Evolutionary conservation across 225 moss, liverwort and hornwort genomes (phyloP).

Genomic region (Marchantia paleacea): DNA sequence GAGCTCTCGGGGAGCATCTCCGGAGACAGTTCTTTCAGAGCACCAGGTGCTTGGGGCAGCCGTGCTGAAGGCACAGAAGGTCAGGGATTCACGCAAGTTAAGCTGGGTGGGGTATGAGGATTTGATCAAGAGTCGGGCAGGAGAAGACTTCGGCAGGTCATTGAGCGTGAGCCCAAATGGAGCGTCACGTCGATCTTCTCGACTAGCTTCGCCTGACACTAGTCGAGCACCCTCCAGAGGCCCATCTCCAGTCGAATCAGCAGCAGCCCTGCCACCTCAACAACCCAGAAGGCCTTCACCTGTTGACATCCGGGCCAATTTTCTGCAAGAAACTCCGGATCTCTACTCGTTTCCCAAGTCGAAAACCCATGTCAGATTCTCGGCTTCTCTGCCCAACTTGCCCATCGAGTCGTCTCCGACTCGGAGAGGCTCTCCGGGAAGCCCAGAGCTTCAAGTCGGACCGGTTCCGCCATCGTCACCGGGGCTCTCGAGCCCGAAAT

Average conservation of each 20-base stretch:
- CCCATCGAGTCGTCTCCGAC: slow-evolving; percentile 28
- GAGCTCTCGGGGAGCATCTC: slow-evolving; percentile 37
- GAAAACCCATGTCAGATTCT: slow-evolving; percentile 39
- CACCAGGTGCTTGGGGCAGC: slow-evolving; percentile 27
- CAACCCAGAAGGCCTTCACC: slow-evolving; percentile 8
- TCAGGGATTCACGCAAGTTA: slow-evolving; percentile 38
- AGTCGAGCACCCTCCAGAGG: slow-evolving; percentile 32
- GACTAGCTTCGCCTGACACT: slow-evolving; percentile 27
- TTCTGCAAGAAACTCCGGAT: slow-evolving; percentile 33
- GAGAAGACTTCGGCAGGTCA: slow-evolving; percentile 31
- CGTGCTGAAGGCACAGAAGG: slow-evolving; percentile 26
- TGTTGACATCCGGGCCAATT: slow-evolving; percentile 18
- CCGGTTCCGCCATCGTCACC: slow-evolving; percentile 7
- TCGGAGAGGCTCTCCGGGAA: slow-evolving; percentile 18
- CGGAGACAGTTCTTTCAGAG: slow-evolving; percentile 28
- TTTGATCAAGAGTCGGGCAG: slow-evolving; percentile 27
- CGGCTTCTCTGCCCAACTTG: slow-evolving; percentile 34
- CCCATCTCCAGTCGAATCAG: slow-evolving; percentile 27
- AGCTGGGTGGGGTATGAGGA: slow-evolving; percentile 46
- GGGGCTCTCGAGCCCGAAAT: not conserved
- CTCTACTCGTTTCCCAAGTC: slow-evolving; percentile 41
- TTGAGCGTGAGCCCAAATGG: slow-evolving; percentile 22
- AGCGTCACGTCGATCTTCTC: slow-evolving; percentile 24
- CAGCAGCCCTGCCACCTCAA: not conserved
- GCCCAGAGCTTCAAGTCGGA: slow-evolving; percentile 26